These are phyloP conservation scores for Aureococcus anophagefferens DNA, from an alignment of 108 stramenopile genomes.

Conservation along the genomic window DNA sequence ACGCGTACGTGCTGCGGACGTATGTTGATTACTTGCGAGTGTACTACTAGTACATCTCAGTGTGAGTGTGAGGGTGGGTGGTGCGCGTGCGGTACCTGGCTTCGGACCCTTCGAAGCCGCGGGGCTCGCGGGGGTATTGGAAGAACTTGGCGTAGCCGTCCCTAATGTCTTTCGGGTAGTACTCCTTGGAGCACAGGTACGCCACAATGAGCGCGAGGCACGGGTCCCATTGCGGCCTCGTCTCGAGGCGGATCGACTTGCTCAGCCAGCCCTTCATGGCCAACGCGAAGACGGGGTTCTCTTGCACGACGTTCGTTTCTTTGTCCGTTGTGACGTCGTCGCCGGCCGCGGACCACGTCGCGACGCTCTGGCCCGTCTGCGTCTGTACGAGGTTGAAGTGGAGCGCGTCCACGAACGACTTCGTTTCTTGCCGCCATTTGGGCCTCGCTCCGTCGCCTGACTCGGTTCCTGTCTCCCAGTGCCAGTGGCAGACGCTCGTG, in stretches of 20 bases:
- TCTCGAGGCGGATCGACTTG: background rate
- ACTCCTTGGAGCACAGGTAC: constrained; percentile 3
- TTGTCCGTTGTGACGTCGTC: background rate
- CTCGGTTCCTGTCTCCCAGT: no score
- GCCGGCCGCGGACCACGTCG: background rate
- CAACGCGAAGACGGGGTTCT: background rate
- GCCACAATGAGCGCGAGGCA: background rate
- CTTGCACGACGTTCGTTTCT: no score
- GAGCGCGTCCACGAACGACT: background rate
- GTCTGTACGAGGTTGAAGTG: background rate
- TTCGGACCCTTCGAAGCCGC: no score
- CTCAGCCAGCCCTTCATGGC: background rate
- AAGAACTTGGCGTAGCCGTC: background rate
- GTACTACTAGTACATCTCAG: no score
- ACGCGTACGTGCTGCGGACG: no score
- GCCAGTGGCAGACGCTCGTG: background rate
- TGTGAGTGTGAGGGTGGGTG: no score
- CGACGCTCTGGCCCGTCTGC: no score
- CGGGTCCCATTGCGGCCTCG: background rate
- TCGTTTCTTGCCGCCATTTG: no score
- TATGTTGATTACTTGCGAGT: no score
- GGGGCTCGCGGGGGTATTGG: no score
- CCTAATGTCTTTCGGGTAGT: background rate
- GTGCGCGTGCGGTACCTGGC: no score
- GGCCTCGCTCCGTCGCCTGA: no score